Base-by-base conservation (phyloP, 441 rosid genomes). In the Adansonia gregorii region DNA sequence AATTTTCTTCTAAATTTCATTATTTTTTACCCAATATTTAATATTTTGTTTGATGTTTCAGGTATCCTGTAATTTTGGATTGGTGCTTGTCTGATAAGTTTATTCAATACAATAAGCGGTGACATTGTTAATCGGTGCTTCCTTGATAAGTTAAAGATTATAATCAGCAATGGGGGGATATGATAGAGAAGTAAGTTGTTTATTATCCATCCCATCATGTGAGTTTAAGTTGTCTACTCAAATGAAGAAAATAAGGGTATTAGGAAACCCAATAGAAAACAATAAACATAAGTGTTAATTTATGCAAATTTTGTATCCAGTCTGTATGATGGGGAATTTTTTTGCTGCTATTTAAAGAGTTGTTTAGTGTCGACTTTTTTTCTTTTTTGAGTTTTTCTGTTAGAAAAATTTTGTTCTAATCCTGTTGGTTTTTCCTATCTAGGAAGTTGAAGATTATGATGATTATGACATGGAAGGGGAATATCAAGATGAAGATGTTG, bases 381-480 rank as follows among this genome's bases (percentile, higher is more conserved):
- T 17, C 17, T 12, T 24, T 8, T 11, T 31, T 27, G 39, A 2
- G 39, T 31, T 31, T 31, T 31, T 31, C 39, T 31, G 43, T 27
- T 59, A 59, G 11, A 20, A 35, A 48, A 48, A 19, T 6, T 48
- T 49, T 51, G 12, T 17, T 8, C 39, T 41, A 48, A 48, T 12
- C 0, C 7, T 52, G 24, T 22, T 73, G 10, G 0, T 41, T 48
- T 35, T 39, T 15, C 43, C 10, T 3, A 15, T 81, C 68, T 79
- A 93, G 99, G 98, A 88, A 27, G 76, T 82, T 86, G 98, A 87
- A 22, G 94, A 87, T 17, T 89, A 92, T 78, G 90, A 89, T 81
- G 94, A 90, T 12, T 95, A 93, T 78, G 97, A 88, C 49, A 94
- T 85, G 59, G 90, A 87, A 20, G 88, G 77, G 31, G 85, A 83